A percentile compares a stretch with the other conserved stretches of the same genome.
These are phyloP conservation scores for Neurospora sp. DNA, from an alignment of 2,329 filamentous ascomycete species.

Conservation along the genomic window DNA sequence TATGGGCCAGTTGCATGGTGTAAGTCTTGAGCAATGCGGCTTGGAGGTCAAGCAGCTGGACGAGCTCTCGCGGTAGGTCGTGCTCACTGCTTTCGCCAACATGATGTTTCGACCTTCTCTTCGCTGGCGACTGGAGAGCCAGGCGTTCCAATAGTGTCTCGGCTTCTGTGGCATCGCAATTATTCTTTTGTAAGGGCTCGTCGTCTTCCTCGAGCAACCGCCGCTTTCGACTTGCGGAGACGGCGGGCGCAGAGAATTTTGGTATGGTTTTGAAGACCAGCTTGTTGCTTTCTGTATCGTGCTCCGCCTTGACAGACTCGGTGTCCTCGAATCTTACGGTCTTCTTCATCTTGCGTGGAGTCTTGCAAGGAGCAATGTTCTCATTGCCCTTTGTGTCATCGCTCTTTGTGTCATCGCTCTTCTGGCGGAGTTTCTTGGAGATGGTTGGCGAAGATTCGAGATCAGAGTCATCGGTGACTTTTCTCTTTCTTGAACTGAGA, in stretches of 20 bases:
- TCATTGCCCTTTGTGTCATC: conserved; percentile 14
- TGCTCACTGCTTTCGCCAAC: conserved; percentile 24
- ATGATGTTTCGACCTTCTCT: conserved; percentile 26
- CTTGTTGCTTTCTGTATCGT: not conserved
- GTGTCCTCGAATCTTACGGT: conserved; percentile 14
- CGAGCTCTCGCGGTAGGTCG: conserved; percentile 41
- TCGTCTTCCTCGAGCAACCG: conserved; percentile 8
- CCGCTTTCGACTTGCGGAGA: conserved; percentile 22
- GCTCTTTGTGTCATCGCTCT: conserved; percentile 19
- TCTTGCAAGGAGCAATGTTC: conserved; percentile 6
- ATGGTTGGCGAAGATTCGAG: conserved; percentile 2
- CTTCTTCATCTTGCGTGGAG: conserved; percentile 15
- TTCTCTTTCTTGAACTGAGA: conserved; percentile 28
- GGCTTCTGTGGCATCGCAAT: conserved; percentile 19
- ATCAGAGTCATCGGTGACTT: conserved; percentile 25
- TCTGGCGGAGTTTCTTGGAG: conserved; percentile 13
- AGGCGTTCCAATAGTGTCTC: conserved; percentile 31
- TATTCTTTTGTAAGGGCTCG: conserved; percentile 6
- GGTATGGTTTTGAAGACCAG: conserved; percentile 3
- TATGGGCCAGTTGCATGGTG: conserved; percentile 60
- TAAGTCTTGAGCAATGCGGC: conserved; percentile 59
- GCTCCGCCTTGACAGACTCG: conserved; percentile 2
- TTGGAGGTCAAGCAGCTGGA: conserved; percentile 55
- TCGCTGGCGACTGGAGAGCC: conserved; percentile 26
- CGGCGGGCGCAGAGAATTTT: conserved; percentile 12